Conservation (phyloP, 1,284 basidiomycete genomes). For the Melampsora abietis-canadensis region DNA sequence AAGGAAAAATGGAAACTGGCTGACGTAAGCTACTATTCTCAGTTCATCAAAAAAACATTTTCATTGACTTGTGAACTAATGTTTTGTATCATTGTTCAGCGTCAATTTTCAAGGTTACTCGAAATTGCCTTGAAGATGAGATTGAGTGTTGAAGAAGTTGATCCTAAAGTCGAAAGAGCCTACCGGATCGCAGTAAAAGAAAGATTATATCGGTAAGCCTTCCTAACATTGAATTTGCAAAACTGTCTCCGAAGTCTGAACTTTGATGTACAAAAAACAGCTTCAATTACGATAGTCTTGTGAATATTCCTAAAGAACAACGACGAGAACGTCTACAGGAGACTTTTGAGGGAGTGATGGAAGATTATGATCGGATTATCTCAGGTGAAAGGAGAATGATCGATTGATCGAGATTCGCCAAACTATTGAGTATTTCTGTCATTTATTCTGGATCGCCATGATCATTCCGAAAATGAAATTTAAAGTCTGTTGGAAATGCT, state of each 20-base stretch:
- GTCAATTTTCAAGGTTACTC: slow-evolving; percentile 40
- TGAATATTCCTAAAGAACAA: slow-evolving; percentile 78
- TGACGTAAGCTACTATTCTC: slow-evolving; percentile 59
- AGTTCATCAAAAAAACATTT: slow-evolving; percentile 2
- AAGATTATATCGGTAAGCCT: slow-evolving; percentile 66
- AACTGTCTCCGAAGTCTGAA: neutral
- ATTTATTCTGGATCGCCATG: no score
- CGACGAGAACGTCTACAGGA: slow-evolving; percentile 83
- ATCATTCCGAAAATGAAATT: no score
- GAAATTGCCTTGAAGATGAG: slow-evolving; percentile 31
- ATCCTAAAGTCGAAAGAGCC: slow-evolving; percentile 44
- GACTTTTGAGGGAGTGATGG: slow-evolving; percentile 80
- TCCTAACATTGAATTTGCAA: neutral
- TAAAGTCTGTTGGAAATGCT: no score
- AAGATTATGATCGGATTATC: slow-evolving; percentile 81
- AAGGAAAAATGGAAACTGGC: slow-evolving; percentile 83
- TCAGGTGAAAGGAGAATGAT: slow-evolving; percentile 49
- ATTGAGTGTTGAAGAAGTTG: slow-evolving; percentile 4
- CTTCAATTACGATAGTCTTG: slow-evolving; percentile 69
- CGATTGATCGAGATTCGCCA: slow-evolving; percentile 31
- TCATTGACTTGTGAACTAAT: slow-evolving; percentile 50
- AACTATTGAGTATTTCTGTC: no score
- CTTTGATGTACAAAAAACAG: slow-evolving; percentile 41
- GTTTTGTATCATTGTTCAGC: neutral
- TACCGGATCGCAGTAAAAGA: slow-evolving; percentile 62